Evolutionary conservation across 306 rosid genomes (phyloP), one percentile per base, ranked within the genome.

Genomic region (Rosa rugosa): DNA sequence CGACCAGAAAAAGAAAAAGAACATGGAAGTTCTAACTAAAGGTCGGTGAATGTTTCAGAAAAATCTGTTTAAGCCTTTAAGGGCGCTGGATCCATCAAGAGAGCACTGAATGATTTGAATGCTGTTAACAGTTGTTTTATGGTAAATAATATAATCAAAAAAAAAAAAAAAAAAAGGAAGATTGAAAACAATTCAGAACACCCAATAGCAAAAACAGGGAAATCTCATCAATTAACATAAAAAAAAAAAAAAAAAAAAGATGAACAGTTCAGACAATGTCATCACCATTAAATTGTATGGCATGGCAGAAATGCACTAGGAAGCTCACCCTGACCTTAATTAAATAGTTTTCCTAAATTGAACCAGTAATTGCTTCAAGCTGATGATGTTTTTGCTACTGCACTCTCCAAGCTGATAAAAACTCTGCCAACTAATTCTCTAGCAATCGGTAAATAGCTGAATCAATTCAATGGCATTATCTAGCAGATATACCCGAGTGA

Each of bases 401-500:
- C 51, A 20, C 34, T 41, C 34, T 11, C 36, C 73, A 41, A 22
- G 64, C 18, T 51, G 46, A 46, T 11, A 34, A 22, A 53, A 1
- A 20, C 5, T 34, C 8, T 38, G 36, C 50, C 77, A 53, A 36
- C 7, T 7, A 53, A 38, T 6, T 73, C 64, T 42, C 34, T 42
- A 73, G 4, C 6, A 36, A 5, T 72, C 11, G 65, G 8, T 22
- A 36, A 67, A 31, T 69, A 77, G 73, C 51, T 5, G 49, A 80
- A 75, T 56, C 44, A 31, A 23, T n/a, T 17, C 45, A 51, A 7
- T 10, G 46, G 75, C 18, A 85, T 68, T 64, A 81, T 84, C 81
- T 38, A 11, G 89, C 80, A 0, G 87, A 89, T 63, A 91, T 80
- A 31, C 88, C 80, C 38, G 81, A 75, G 57, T 73, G 62, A 66